Evolutionary conservation across 106 monocot species (phyloP).

Genomic region (Dendrobium huoshanense): DNA sequence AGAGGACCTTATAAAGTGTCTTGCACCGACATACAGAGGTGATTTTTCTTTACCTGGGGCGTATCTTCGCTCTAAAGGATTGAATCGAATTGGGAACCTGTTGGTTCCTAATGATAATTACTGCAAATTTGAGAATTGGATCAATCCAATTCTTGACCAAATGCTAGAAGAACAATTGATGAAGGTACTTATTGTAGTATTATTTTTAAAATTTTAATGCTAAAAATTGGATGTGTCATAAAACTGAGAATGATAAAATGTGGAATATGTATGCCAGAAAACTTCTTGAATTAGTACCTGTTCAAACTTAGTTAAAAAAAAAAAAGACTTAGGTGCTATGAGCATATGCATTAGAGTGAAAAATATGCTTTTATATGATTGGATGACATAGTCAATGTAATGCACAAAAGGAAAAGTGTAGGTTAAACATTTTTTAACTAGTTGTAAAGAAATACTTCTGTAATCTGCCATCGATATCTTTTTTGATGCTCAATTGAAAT

Average conservation of each 20-base stretch:
- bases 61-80: conserved; percentile 76
- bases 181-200: conserved; percentile 33
- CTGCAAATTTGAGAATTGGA: conserved; percentile 99
- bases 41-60: conserved; percentile 81
- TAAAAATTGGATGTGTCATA: neutral
- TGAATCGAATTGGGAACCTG: conserved; percentile 91
- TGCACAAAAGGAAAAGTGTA: neutral
- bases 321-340: neutral
- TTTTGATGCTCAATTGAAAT: neutral
- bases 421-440: neutral
- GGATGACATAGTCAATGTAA: neutral
- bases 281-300: neutral
- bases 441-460: neutral
- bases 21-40: conserved; percentile 85
- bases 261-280: neutral
- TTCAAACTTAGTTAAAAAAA: neutral
- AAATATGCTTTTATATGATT: neutral
- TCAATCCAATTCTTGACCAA: conserved; percentile 82
- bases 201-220: neutral
- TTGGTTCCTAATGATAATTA: conserved; percentile 98
- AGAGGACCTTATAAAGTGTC: conserved; percentile 95
- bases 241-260: neutral
- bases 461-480: neutral
- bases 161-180: conserved; percentile 67
- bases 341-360: neutral